These are phyloP conservation scores for Ceratocystis huliohia DNA, from an alignment of 2,329 filamentous ascomycete genomes.

Conservation along the genomic window DNA sequence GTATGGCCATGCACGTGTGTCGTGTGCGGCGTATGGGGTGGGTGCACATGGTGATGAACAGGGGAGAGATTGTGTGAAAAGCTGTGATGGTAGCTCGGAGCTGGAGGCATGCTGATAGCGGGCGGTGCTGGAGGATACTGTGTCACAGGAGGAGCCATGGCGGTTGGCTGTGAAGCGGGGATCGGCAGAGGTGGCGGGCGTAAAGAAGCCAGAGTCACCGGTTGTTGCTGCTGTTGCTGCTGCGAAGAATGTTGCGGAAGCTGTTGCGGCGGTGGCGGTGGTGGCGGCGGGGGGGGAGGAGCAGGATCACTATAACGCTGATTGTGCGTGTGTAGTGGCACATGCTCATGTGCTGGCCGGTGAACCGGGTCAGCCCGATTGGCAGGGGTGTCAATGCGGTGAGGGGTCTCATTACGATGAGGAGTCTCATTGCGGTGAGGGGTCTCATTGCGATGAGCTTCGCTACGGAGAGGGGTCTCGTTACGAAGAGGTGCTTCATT, in stretches of 20 bases:
- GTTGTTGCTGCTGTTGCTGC: conserved; percentile 10
- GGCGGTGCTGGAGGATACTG: conserved; percentile 23
- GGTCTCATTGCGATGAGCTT: conserved; percentile 12
- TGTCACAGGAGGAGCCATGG: conserved; percentile 22
- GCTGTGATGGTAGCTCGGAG: conserved; percentile 23
- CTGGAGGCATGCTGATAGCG: conserved; percentile 29
- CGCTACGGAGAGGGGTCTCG: conserved; percentile 10
- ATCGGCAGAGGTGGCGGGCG: conserved; percentile 20
- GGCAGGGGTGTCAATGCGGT: conserved; percentile 6
- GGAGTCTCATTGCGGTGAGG: background rate
- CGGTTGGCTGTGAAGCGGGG: conserved; percentile 13
- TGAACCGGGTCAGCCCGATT: conserved; percentile 8
- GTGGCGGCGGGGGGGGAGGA: conserved; percentile 9
- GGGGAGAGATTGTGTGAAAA: conserved; percentile 7
- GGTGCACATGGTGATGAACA: conserved; percentile 13
- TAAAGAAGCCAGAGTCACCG: conserved; percentile 21
- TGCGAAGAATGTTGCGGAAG: conserved; percentile 3
- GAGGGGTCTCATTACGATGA: background rate
- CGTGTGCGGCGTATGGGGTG: conserved; percentile 11
- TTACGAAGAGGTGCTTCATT: conserved; percentile 14
- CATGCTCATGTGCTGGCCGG: conserved; percentile 1
- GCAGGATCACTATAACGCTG: conserved; percentile 14
- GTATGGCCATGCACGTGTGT: no score
- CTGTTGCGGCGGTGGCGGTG: conserved; percentile 17
- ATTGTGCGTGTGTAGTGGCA: conserved; percentile 10